These are phyloP conservation scores for Massariosphaeria phaeospora DNA, from an alignment of 495 filamentous ascomycete species.

Conservation along the genomic window DNA sequence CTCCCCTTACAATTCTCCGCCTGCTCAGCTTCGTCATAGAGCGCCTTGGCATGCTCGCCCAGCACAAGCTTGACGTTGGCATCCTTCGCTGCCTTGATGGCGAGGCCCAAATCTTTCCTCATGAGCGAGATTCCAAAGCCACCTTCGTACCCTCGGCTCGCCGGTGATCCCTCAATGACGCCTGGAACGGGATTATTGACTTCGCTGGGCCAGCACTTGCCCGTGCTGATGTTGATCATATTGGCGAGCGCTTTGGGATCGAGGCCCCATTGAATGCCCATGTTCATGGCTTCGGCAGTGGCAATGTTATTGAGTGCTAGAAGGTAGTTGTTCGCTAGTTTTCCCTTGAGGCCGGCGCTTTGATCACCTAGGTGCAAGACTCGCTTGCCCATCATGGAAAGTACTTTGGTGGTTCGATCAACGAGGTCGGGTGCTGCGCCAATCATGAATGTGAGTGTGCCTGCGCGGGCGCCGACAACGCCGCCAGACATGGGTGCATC, in stretches of 20 bases:
- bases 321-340: constrained; percentile 91
- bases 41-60: constrained; percentile 35
- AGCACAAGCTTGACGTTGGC: constrained; percentile 34
- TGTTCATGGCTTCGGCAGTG: constrained; percentile 87
- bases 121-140: constrained; percentile 82
- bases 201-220: constrained; percentile 86
- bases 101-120: constrained; percentile 57
- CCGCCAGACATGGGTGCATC: constrained; percentile 45
- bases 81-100: constrained; percentile 36
- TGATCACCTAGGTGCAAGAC: constrained; percentile 76
- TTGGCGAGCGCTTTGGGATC: constrained; percentile 71
- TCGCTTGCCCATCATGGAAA: constrained; percentile 75
- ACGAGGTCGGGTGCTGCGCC: constrained; percentile 60
- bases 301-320: constrained; percentile 90
- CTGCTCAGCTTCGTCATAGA: constrained; percentile 37
- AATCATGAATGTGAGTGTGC: constrained; percentile 64
- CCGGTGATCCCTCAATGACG: constrained; percentile 68
- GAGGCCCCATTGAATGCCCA: constrained; percentile 78
- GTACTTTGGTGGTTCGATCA: constrained; percentile 54
- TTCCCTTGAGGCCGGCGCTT: constrained; percentile 74
- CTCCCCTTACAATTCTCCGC: constrained; percentile 38
- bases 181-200: constrained; percentile 89
- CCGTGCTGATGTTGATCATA: constrained; percentile 80
- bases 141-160: constrained; percentile 67
- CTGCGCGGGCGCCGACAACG: constrained; percentile 46